A percentile compares a stretch with the other conserved stretches of the same genome.
Conservation (phyloP, 257 asterid species). For the Capsicum rhomboideum region DNA sequence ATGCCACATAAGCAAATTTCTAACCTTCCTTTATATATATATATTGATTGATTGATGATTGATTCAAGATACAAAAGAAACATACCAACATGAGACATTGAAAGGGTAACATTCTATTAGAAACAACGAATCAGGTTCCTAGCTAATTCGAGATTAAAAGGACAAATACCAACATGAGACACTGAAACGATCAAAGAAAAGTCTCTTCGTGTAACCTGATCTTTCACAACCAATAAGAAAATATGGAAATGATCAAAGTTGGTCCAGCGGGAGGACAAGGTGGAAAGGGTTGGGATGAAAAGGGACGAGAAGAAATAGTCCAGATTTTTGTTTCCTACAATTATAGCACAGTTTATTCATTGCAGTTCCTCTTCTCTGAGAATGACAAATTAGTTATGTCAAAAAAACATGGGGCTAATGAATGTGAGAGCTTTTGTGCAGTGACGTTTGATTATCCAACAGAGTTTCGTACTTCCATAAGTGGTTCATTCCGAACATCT, state of each 20-base stretch:
- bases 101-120: too few relatives aligned
- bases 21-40: too few relatives aligned
- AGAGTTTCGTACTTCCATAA: neutral
- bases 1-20: too few relatives aligned
- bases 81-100: too few relatives aligned
- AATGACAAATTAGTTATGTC: conserved; percentile 25
- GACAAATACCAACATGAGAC: neutral
- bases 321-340: neutral
- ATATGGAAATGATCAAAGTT: neutral
- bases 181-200: neutral
- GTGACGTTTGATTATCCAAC: neutral
- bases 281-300: neutral
- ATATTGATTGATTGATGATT: too few relatives aligned
- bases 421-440: neutral
- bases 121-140: neutral
- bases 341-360: neutral
- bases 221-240: neutral
- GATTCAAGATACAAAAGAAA: too few relatives aligned
- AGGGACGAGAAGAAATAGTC: neutral
- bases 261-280: neutral
- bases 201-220: neutral
- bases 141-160: neutral
- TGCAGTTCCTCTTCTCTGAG: conserved; percentile 31
- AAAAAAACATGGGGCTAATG: neutral
- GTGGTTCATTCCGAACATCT: neutral